Base-by-base conservation (phyloP, 1,284 basidiomycete species). In the Tylopilus sp. region DNA sequence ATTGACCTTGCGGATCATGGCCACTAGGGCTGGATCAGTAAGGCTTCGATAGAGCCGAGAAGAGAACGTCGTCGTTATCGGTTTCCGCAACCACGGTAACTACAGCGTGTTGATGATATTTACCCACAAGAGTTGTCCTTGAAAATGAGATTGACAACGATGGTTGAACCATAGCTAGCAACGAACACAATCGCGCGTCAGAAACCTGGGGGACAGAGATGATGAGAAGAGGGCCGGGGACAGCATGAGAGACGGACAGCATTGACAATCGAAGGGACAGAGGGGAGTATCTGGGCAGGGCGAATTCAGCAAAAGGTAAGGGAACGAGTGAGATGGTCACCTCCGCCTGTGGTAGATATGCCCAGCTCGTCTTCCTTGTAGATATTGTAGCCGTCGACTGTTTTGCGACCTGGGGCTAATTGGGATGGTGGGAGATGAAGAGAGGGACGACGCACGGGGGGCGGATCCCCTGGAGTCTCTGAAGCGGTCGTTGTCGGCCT, bases 311-410 rank as follows among this genome's bases (percentile, higher is more conserved):
- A 44, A 29, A 35, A 36, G 38, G 31, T 4, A 6, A 29, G 48
- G 53, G 52, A 34, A 24, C 44, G 52, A 36, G 35, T 45, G 49
- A 45, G 53, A 36, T 17, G 44, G 79, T 70, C 69, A 89, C 91
- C 89, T 67, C 91, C 91, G 43, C 85, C 86, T 55, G 81, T 75
- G 48, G 80, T 75, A 48, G 76, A 72, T 53, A 94, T 88, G 12
- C 83, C 81, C 11, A 94, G 78, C 59, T 94, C 91, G 57, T 85
- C 87, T 67, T 92, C 91, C 65, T 91, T 93, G 70, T 85, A 94
- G 33, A 94, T 82, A 30, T 73, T 67, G 73, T 80, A 94, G 0
- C 91, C 92, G 66, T 94, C 91, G 53, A 88, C 88, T 0, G 91
- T 94, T 68, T 77, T 85, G 34, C 81, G 80, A 52, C 89, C 91